Conservation (phyloP, 345 rosid genomes). For the Camelina sativa region DNA sequence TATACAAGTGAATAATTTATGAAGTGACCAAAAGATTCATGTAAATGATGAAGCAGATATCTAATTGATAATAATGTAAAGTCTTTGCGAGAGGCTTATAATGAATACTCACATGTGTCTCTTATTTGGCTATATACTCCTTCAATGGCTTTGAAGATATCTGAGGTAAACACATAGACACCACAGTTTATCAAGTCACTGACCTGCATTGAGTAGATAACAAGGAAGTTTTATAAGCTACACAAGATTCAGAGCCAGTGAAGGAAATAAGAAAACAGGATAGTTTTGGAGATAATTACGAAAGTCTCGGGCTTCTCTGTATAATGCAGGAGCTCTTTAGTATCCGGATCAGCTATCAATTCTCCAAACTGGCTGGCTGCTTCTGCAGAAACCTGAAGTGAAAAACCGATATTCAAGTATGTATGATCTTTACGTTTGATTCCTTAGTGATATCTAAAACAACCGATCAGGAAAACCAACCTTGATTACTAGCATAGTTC, state of each 20-base stretch:
- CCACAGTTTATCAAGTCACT: slow-evolving; percentile 88
- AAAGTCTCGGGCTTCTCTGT: slow-evolving; percentile 94
- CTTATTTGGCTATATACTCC: slow-evolving; percentile 56
- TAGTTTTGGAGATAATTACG: slow-evolving; percentile 51
- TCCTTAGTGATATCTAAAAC: neutral
- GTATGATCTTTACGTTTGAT: slow-evolving; percentile 8
- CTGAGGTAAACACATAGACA: slow-evolving; percentile 73
- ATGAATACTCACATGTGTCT: slow-evolving; percentile 60
- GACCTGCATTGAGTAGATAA: slow-evolving; percentile 55
- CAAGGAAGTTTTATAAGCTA: slow-evolving; percentile 3
- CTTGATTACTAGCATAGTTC: slow-evolving; percentile 85
- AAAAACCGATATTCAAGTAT: neutral
- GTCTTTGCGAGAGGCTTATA: slow-evolving; percentile 4
- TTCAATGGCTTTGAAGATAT: slow-evolving; percentile 67
- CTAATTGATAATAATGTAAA: slow-evolving; percentile 2
- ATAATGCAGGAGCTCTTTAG: slow-evolving; percentile 81
- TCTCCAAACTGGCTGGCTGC: slow-evolving; percentile 85
- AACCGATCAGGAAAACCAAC: slow-evolving; percentile 34
- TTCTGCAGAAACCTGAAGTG: slow-evolving; percentile 81
- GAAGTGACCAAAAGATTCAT: neutral
- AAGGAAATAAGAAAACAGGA: neutral
- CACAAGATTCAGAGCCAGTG: slow-evolving; percentile 13
- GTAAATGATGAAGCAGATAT: neutral
- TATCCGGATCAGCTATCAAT: slow-evolving; percentile 76
- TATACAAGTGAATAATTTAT: neutral